Conservation (phyloP, 306 rosid genomes). For the Trifolium pratense region DNA sequence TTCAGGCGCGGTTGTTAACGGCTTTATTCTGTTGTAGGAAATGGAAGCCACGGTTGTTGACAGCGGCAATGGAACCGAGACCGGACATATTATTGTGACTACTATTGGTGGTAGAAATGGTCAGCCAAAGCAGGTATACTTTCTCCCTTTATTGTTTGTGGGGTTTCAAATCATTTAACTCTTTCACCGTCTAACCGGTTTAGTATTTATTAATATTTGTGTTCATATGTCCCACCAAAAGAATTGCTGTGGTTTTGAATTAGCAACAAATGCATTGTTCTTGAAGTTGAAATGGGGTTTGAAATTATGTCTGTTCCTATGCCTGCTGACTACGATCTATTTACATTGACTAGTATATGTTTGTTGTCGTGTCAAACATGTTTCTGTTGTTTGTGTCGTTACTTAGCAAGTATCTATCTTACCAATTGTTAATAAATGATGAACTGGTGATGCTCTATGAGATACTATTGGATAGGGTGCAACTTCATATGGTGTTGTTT, state of each 20-base stretch:
- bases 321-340: conserved; percentile 5
- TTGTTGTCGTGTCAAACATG: conserved; percentile 9
- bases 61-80: conserved; percentile 95
- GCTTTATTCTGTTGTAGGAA: conserved; percentile 56
- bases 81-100: conserved; percentile 95
- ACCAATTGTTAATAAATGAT: conserved; percentile 19
- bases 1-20: conserved; percentile 24
- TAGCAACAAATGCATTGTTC: conserved; percentile 2
- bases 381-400: conserved; percentile 29
- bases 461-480: conserved; percentile 28
- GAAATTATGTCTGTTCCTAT: not conserved
- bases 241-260: conserved; percentile 21
- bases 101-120: conserved; percentile 97
- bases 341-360: conserved; percentile 3
- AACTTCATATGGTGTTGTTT: not conserved
- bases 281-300: conserved; percentile 1
- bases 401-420: conserved; percentile 11
- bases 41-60: conserved; percentile 89
- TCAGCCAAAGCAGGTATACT: conserved; percentile 84
- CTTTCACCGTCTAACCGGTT: not conserved
- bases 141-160: not conserved
- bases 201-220: conserved; percentile 16
- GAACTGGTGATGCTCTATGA: conserved; percentile 2
- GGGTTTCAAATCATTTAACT: conserved; percentile 22
- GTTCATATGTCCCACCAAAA: not conserved